A percentile compares a stretch with the other conserved stretches of the same genome.
These are phyloP conservation scores for Bruguiera hainesii DNA, from an alignment of 441 rosid genomes.

Conservation along the genomic window DNA sequence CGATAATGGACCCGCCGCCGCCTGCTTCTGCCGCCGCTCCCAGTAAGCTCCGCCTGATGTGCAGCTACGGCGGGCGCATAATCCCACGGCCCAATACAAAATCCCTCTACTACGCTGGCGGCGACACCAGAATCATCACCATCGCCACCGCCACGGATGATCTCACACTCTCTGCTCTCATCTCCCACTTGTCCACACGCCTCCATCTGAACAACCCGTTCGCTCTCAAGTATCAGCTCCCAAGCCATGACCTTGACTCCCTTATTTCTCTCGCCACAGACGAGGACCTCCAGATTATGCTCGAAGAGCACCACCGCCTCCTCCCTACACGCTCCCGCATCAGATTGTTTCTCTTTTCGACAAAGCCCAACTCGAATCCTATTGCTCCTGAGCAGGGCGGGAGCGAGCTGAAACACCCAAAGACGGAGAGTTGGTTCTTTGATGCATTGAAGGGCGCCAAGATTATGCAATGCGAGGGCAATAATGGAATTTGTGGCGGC, in stretches of 20 bases:
- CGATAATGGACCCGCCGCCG: slow-evolving; percentile 21
- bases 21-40: slow-evolving; percentile 7
- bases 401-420: slow-evolving; percentile 52
- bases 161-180: slow-evolving; percentile 35
- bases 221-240: slow-evolving; percentile 58
- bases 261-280: slow-evolving; percentile 58
- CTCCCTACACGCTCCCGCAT: slow-evolving; percentile 46
- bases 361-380: slow-evolving; percentile 13
- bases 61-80: slow-evolving; percentile 69
- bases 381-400: slow-evolving; percentile 14
- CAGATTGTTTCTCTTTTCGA: slow-evolving; percentile 52
- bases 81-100: slow-evolving; percentile 40
- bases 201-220: slow-evolving; percentile 42
- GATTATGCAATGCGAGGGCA: slow-evolving; percentile 35
- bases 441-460: slow-evolving; percentile 68
- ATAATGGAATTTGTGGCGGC: slow-evolving; percentile 21
- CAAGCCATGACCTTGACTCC: slow-evolving; percentile 57
- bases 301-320: slow-evolving; percentile 51
- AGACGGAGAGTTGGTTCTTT: slow-evolving; percentile 71
- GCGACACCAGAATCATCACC: slow-evolving; percentile 68
- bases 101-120: slow-evolving; percentile 55
- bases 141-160: slow-evolving; percentile 33
- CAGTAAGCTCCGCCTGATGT: slow-evolving; percentile 58
- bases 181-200: slow-evolving; percentile 35
- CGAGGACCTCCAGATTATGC: slow-evolving; percentile 59